phyloP scores from a whole-genome alignment of 768 basidiomycete genomes.

The Panaeolus papilionaceus region DNA sequence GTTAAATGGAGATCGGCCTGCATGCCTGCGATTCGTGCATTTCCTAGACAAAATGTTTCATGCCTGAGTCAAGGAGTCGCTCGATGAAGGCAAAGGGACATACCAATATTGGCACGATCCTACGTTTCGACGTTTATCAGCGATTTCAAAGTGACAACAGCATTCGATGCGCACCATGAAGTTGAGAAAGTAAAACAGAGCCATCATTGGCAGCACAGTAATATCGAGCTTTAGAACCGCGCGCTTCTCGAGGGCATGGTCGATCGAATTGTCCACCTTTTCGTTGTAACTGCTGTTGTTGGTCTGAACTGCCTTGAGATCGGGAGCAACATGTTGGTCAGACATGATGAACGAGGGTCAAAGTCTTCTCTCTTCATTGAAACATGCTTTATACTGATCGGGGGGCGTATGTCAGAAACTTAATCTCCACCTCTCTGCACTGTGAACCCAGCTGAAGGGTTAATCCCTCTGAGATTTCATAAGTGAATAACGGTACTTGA shows the following conservation, averaged over 20 bases:
- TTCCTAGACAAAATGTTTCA: constrained; percentile 32
- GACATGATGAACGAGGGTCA: background rate
- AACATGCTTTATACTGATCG: background rate
- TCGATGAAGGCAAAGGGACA: constrained; percentile 28
- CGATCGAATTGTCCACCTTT: background rate
- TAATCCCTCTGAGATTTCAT: too few relatives aligned
- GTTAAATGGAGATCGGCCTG: constrained; percentile 55
- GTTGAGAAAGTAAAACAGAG: constrained; percentile 53
- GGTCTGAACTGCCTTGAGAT: background rate
- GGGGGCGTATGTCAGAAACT: background rate
- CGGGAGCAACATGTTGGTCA: background rate
- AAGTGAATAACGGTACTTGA: too few relatives aligned
- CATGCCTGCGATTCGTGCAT: constrained; percentile 62
- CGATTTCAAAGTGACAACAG: background rate
- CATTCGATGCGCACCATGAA: constrained; percentile 46
- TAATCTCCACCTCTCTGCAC: too few relatives aligned
- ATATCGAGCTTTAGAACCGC: constrained; percentile 54
- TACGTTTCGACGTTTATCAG: constrained; percentile 16
- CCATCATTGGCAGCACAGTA: constrained; percentile 48
- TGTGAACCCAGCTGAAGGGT: too few relatives aligned
- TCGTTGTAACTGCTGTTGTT: background rate
- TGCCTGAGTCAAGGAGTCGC: too few relatives aligned
- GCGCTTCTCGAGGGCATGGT: constrained; percentile 31
- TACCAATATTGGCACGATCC: constrained; percentile 58
- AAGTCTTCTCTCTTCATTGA: background rate